Evolutionary conservation across 75 land plant genomes (phyloP), one percentile per base, ranked within the genome.

Genomic region (Larix kaempferi): DNA sequence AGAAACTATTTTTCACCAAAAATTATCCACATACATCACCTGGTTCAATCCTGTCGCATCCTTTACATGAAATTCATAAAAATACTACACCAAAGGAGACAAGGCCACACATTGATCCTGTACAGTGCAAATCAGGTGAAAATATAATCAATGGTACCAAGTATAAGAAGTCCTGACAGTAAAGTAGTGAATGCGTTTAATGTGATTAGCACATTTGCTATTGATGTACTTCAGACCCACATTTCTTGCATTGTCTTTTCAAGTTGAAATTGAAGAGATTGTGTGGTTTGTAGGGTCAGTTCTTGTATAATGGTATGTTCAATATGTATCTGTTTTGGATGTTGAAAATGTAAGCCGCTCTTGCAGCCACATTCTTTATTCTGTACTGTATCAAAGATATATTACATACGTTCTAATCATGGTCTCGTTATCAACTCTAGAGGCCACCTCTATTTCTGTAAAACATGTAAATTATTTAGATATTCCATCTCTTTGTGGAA

Each of bases 291-390:
- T 41, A 66, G 33, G n/a, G n/a, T 66, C 22, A 6, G 71, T 16
- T 39, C 23, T 67, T 67, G 23, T 67, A 39, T 67, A 19, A 39
- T 19, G 44, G 44, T 67, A 39, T 19, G 49, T 37, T 21, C n/a
- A 21, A 67, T 39, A 27, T 67, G 49, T 67, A 64, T 64, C 67
- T 67, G 37, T 39, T 19, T 14, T 7, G n/a, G 22, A 67, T 37
- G 71, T 44, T 67, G 71, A 67, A 67, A 67, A 67, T 67, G 21
- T n/a, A 67, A 67, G 71, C 44, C 17, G 22, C 21, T 44, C 11
- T 44, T 17, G 2, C 49, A 21, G 71, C 23, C 22, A 37, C 21
- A 39, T 19, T 67, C 49, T 67, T 67, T 44, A 8, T 37, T 39
- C 10, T 67, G 71, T 67, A 67, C 37, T 44, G 39, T 67, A 41